Percentiles rank a stretch among this genome's conserved stretches.
Evolutionary conservation across 2,329 filamentous ascomycete genomes (phyloP).

Genomic region (Passalora sequoiae): DNA sequence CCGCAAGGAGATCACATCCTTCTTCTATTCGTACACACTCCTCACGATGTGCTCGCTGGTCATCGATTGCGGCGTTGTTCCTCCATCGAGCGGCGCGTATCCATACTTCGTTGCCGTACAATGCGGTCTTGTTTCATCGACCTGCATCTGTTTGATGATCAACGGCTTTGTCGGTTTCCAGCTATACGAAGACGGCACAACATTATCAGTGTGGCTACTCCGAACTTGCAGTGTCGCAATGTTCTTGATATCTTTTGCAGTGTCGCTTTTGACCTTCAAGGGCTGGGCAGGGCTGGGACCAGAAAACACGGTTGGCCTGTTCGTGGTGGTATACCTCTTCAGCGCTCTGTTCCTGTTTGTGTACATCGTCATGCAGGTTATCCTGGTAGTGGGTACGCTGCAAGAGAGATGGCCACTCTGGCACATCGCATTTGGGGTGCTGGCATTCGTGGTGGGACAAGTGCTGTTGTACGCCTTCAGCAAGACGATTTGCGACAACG

Average conservation of each 20-base stretch:
- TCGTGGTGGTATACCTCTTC: slow-evolving; percentile 85
- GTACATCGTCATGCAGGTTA: slow-evolving; percentile 80
- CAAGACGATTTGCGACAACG: slow-evolving; percentile 72
- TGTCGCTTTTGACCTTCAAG: slow-evolving; percentile 90
- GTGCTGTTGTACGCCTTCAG: slow-evolving; percentile 90
- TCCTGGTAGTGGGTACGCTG: slow-evolving; percentile 82
- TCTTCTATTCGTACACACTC: slow-evolving; percentile 95
- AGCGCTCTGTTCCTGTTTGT: slow-evolving; percentile 82
- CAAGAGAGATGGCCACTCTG: slow-evolving; percentile 94
- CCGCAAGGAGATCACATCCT: slow-evolving; percentile 70
- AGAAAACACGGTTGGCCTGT: slow-evolving; percentile 79
- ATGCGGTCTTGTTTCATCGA: slow-evolving; percentile 74
- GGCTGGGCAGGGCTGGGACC: slow-evolving; percentile 80
- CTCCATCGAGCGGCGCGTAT: slow-evolving; percentile 72
- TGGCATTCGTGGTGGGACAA: slow-evolving; percentile 89
- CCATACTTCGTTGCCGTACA: slow-evolving; percentile 90
- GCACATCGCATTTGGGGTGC: slow-evolving; percentile 81
- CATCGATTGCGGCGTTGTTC: slow-evolving; percentile 87
- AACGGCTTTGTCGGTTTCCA: slow-evolving; percentile 99
- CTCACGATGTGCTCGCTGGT: slow-evolving; percentile 83
- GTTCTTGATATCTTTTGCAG: slow-evolving; percentile 79
- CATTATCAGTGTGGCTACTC: slow-evolving; percentile 87
- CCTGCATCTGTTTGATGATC: slow-evolving; percentile 84
- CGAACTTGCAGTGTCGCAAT: slow-evolving; percentile 71
- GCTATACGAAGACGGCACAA: slow-evolving; percentile 93